Base-by-base conservation (phyloP, 192 early-diverging fungal species). In the Dimargaris verticillata region DNA sequence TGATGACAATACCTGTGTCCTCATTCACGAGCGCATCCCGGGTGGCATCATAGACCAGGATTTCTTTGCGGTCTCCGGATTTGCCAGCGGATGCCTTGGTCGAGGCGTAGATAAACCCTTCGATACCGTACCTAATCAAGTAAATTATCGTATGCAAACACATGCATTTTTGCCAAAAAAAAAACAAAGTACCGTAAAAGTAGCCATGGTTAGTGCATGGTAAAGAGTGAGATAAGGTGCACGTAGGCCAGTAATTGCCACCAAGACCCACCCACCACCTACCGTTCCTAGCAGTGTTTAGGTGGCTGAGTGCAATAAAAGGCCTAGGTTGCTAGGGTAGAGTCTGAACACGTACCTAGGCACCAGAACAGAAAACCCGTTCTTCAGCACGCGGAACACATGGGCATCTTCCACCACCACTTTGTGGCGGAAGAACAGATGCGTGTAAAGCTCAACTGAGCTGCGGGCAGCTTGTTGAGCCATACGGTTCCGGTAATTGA, bases 371-470 rank as follows among this genome's bases (percentile, higher is more conserved):
- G 83, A 75, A 62, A 97, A 92, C 9, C 94, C 96, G 70, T 97
- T 99, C 70, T 95, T 91, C 61, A 97, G 69, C 26, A 96, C 77
- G 54, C 92, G 83, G 28, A 87, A 87, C 11, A 99, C 88, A 66
- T 89, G 93, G 10, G 83, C 96, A 59, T 87, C 82, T 66, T 93
- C 88, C 41, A 83, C 74, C 41, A 92, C 74, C 17, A 69, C 79
- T 78, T 96, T 99, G 66, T 83, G 85, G 72, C 87, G 91, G 78
- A 99, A 99, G 76, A 91, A 99, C 61, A 97, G 62, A 62, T 93
- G 83, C 1, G 96, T 99, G 78, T 84, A 96, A 13, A 99, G 78
- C 75, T 99, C 96, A 17, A 76, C 96, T 2, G 92, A 95, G 33
- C 88, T 87, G 7, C 94, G 81, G 13, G 85, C 77, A 0, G 96